Evolutionary conservation across 345 rosid genomes (phyloP).

Genomic region (Turnera subulata): DNA sequence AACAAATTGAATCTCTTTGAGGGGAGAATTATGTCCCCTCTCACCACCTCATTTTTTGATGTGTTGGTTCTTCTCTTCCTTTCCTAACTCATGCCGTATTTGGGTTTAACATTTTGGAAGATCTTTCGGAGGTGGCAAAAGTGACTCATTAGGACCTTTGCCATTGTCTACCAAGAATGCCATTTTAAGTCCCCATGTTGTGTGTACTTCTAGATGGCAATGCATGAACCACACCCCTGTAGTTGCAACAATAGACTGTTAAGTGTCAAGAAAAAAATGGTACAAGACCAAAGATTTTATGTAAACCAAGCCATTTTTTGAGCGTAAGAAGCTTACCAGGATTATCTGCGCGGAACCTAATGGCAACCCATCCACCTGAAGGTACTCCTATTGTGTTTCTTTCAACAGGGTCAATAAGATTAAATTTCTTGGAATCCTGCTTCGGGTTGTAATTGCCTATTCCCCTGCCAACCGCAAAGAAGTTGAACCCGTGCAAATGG

Average conservation of each 20-base stretch:
- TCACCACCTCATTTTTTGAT: neutral
- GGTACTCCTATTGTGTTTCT: conserved; percentile 78
- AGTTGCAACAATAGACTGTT: neutral
- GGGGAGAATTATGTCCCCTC: neutral
- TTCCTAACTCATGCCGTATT: no score
- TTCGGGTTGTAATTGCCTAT: conserved; percentile 30
- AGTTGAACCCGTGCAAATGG: conserved; percentile 42
- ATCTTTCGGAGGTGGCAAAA: conserved; percentile 89
- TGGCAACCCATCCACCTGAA: conserved; percentile 70
- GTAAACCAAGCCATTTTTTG: no score
- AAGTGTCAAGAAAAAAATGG: neutral
- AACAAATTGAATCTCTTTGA: neutral
- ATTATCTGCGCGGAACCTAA: conserved; percentile 70
- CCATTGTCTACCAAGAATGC: conserved; percentile 95
- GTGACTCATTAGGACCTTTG: conserved; percentile 74
- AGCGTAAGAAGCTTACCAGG: conserved; percentile 51
- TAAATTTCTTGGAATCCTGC: conserved; percentile 33
- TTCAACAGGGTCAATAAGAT: conserved; percentile 71
- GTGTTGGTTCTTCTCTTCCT: no score
- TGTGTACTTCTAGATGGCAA: conserved; percentile 95
- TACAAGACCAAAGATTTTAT: neutral
- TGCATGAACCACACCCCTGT: conserved; percentile 98
- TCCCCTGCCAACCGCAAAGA: conserved; percentile 34
- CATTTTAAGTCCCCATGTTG: conserved; percentile 99
- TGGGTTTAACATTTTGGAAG: conserved; percentile 67